phyloP scores from a whole-genome alignment of 148 eudicot species.

The Vaccinium vitisidaea region DNA sequence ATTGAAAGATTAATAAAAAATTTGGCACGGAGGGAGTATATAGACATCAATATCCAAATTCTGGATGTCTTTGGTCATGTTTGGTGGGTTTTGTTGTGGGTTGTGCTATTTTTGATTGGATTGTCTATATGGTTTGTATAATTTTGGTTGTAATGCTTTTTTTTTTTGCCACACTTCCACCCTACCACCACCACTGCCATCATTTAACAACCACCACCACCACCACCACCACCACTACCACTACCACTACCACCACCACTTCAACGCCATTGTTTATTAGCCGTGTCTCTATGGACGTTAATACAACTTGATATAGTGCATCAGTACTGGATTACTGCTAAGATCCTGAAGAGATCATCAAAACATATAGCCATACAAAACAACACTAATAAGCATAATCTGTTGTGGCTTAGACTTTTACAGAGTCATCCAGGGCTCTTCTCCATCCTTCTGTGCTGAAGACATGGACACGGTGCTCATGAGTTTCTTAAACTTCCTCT shows the following conservation, averaged over 20 bases:
- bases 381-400: not conserved
- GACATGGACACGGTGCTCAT: slow-evolving; percentile 20
- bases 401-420: not conserved
- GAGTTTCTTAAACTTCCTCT: slow-evolving; percentile 39
- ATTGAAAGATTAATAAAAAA: too few species aligned
- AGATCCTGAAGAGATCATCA: not conserved
- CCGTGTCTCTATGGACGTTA: not conserved
- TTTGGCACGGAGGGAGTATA: too few species aligned
- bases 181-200: not conserved
- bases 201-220: not conserved
- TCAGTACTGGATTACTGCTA: not conserved
- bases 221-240: not conserved
- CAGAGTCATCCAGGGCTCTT: slow-evolving; percentile 8
- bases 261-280: not conserved
- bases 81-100: too few species aligned
- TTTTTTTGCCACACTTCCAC: not conserved
- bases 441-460: slow-evolving; percentile 23
- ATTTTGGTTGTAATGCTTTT: too few species aligned
- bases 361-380: not conserved
- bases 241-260: not conserved
- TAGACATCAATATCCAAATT: too few species aligned
- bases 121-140: too few species aligned
- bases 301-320: not conserved
- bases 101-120: too few species aligned
- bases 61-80: too few species aligned